Percentiles rank a stretch among this genome's conserved stretches.
Evolutionary conservation across 768 basidiomycete genomes (phyloP).

Genomic region (Sporobolomyces phaffii): DNA sequence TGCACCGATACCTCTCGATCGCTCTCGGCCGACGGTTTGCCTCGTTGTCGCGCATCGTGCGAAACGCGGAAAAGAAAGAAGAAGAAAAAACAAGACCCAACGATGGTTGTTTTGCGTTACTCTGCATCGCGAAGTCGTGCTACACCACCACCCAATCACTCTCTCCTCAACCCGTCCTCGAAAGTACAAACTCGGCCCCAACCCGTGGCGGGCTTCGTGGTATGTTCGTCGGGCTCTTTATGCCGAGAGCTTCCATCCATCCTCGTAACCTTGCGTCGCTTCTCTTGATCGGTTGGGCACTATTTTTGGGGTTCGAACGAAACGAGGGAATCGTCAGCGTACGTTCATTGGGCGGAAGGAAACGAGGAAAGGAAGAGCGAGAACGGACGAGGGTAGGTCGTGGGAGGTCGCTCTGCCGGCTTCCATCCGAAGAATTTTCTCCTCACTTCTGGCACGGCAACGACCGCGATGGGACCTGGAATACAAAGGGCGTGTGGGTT

Average conservation of each 20-base stretch:
- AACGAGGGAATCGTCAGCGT: background rate
- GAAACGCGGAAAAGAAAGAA: background rate
- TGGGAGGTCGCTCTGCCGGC: conserved; percentile 37
- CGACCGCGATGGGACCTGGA: conserved; percentile 39
- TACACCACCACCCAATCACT: background rate
- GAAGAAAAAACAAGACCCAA: background rate
- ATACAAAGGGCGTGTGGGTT: background rate
- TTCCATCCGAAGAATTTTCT: conserved; percentile 40
- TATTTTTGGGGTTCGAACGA: background rate
- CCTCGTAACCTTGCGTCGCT: conserved; percentile 40
- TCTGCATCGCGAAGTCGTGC: too few species aligned
- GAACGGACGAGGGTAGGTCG: conserved; percentile 41
- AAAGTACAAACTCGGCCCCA: too few species aligned
- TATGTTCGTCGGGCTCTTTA: background rate
- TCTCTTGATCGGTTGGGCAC: conserved; percentile 41
- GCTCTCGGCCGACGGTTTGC: background rate
- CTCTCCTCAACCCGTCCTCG: background rate
- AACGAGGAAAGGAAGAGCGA: background rate
- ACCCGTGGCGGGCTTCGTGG: too few species aligned
- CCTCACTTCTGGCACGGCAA: conserved; percentile 39
- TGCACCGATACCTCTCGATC: background rate
- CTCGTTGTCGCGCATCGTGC: background rate
- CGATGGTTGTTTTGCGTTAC: too few species aligned
- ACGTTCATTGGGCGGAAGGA: background rate
- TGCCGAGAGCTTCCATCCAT: conserved; percentile 37